Percentiles rank a stretch among this genome's conserved stretches.
Evolutionary conservation across 176 grass and related monocot species (phyloP).

Genomic region (Lolium rigidum): DNA sequence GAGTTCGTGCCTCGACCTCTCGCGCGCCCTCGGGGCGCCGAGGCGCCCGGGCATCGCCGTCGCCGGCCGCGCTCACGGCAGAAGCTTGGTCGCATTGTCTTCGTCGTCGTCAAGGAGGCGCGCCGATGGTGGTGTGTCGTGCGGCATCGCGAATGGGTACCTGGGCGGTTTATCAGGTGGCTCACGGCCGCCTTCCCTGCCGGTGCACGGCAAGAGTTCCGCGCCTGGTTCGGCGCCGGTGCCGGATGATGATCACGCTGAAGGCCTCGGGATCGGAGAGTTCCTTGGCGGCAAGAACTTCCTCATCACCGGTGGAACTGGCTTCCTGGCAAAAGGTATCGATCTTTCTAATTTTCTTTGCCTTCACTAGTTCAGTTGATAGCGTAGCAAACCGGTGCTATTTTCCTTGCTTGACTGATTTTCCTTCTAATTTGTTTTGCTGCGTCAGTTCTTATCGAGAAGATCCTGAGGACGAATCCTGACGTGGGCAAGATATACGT

Average conservation of each 20-base stretch:
- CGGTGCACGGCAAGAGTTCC: neutral
- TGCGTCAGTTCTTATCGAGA: constrained; percentile 81
- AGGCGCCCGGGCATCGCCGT: constrained; percentile 25
- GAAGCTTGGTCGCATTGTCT: constrained; percentile 25
- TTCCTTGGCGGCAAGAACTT: constrained; percentile 85
- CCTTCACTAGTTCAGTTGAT: neutral
- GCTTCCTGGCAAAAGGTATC: constrained; percentile 91
- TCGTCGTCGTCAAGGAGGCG: neutral
- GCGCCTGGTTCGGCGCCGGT: neutral
- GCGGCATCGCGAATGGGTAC: constrained; percentile 28
- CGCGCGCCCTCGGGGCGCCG: constrained; percentile 44
- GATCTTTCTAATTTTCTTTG: neutral
- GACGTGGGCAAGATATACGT: constrained; percentile 92
- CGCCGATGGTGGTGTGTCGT: constrained; percentile 4
- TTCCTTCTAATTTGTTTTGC: neutral
- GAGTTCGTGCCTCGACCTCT: constrained; percentile 76
- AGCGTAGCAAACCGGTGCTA: neutral
- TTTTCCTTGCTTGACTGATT: constrained; percentile 15
- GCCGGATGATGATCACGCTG: neutral
- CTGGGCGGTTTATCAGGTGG: neutral
- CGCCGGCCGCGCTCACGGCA: neutral
- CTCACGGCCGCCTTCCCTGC: neutral
- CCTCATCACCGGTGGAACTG: constrained; percentile 87
- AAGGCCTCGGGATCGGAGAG: constrained; percentile 65
- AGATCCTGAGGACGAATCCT: constrained; percentile 77